Conservation (phyloP, 2,329 filamentous ascomycete genomes). For the Onygenales sp. region DNA sequence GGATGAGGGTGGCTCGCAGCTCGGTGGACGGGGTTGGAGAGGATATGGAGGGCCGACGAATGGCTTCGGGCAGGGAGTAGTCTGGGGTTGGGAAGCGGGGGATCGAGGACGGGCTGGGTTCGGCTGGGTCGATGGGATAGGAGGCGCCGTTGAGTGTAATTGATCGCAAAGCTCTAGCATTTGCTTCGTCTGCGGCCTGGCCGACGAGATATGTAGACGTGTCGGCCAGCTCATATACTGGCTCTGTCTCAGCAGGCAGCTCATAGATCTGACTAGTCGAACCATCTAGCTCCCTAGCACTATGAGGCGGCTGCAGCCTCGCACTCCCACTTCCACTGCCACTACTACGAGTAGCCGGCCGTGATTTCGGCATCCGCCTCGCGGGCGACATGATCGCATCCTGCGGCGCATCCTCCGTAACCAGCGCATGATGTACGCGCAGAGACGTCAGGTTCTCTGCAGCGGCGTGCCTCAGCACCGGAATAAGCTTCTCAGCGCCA, state of each 20-base stretch:
- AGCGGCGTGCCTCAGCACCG: constrained; percentile 39
- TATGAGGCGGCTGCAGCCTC: constrained; percentile 9
- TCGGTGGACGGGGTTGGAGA: constrained; percentile 15
- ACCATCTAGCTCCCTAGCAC: constrained; percentile 21
- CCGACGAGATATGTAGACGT: constrained; percentile 12
- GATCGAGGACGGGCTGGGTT: background rate
- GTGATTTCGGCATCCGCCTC: constrained; percentile 1
- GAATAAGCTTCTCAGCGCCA: constrained; percentile 46
- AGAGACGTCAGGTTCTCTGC: constrained; percentile 43
- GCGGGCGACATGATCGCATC: constrained; percentile 17
- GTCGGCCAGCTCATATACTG: constrained; percentile 29
- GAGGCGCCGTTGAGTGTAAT: constrained; percentile 1
- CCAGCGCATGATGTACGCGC: constrained; percentile 45
- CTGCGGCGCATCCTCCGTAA: constrained; percentile 37
- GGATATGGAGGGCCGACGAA: background rate
- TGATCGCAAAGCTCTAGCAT: constrained; percentile 25
- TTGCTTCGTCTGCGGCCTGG: constrained; percentile 7
- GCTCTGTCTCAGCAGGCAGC: constrained; percentile 19
- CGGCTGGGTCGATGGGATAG: no score
- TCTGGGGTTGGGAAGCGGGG: background rate
- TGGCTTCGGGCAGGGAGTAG: background rate
- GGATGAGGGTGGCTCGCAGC: constrained; percentile 22
- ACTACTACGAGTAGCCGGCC: no score
- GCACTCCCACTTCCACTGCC: constrained; percentile 8
- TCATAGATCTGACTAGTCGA: constrained; percentile 23